Percentiles rank a stretch among this genome's conserved stretches.
phyloP scores from a whole-genome alignment of 2,329 filamentous ascomycete species.

The Teratosphaeria viscida region DNA sequence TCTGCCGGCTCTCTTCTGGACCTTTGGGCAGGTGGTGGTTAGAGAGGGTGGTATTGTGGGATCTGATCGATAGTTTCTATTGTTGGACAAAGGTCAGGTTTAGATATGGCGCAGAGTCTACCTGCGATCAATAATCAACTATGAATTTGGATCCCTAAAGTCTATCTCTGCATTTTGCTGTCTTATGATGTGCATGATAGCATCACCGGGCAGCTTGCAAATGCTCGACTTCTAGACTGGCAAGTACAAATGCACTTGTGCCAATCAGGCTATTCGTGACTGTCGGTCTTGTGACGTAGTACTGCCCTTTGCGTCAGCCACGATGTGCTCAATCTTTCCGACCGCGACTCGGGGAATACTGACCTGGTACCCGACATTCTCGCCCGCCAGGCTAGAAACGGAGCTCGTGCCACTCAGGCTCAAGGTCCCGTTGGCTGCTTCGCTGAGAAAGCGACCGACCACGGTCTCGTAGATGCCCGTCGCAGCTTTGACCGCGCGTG shows the following conservation, averaged over 20 bases:
- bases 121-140: background rate
- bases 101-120: no score
- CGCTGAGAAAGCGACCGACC: slow-evolving; percentile 35
- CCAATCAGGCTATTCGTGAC: slow-evolving; percentile 31
- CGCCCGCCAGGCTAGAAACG: slow-evolving; percentile 40
- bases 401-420: slow-evolving; percentile 35
- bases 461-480: slow-evolving; percentile 43
- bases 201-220: background rate
- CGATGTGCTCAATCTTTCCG: background rate
- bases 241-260: slow-evolving; percentile 31
- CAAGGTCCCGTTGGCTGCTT: slow-evolving; percentile 36
- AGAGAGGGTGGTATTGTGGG: background rate
- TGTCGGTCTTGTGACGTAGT: slow-evolving; percentile 33
- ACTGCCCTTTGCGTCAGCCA: slow-evolving; percentile 20
- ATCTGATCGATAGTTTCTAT: background rate
- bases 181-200: no score
- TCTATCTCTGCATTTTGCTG: background rate
- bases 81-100: no score
- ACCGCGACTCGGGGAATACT: slow-evolving; percentile 7
- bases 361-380: slow-evolving; percentile 41
- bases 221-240: slow-evolving; percentile 24
- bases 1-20: background rate
- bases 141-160: background rate
- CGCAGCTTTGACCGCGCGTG: slow-evolving; percentile 15
- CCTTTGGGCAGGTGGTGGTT: background rate